These are phyloP conservation scores for Pseudozyma flocculosa DNA, from an alignment of 1,284 basidiomycete genomes.

Conservation along the genomic window DNA sequence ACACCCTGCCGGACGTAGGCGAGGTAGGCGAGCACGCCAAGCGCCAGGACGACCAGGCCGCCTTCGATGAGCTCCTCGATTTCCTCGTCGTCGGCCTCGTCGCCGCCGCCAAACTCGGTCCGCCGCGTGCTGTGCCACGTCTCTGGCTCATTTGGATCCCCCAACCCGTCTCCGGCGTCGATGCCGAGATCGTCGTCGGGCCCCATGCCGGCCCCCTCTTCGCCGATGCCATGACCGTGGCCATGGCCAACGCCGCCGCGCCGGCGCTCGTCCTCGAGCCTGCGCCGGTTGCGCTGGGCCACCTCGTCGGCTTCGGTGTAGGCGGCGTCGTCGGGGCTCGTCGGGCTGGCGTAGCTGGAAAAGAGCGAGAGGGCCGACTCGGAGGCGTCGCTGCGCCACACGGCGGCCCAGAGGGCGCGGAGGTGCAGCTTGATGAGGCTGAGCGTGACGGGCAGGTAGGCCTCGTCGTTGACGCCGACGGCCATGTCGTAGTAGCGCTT, in stretches of 20 bases:
- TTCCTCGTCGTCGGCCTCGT: constrained; percentile 9
- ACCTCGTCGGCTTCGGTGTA: constrained; percentile 48
- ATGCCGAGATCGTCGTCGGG: constrained; percentile 6
- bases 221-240: background rate
- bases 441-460: constrained; percentile 80
- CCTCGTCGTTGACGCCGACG: constrained; percentile 79
- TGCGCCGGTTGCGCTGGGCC: constrained; percentile 11
- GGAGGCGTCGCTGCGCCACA: constrained; percentile 34
- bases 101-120: background rate
- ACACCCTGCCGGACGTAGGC: constrained; percentile 42
- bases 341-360: constrained; percentile 18
- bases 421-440: constrained; percentile 80
- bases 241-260: background rate
- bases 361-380: constrained; percentile 42
- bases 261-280: constrained; percentile 14
- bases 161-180: constrained; percentile 29
- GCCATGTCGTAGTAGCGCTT: constrained; percentile 94
- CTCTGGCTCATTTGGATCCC: constrained; percentile 43
- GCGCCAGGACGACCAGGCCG: constrained; percentile 37
- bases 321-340: constrained; percentile 12
- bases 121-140: constrained; percentile 25
- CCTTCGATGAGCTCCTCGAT: constrained; percentile 48
- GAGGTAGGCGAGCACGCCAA: constrained; percentile 41
- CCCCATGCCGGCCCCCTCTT: background rate
- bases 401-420: constrained; percentile 71